Evolutionary conservation across 1,284 basidiomycete genomes (phyloP), one percentile per base, ranked within the genome.

Genomic region (Tilletiopsis washingtonensis): DNA sequence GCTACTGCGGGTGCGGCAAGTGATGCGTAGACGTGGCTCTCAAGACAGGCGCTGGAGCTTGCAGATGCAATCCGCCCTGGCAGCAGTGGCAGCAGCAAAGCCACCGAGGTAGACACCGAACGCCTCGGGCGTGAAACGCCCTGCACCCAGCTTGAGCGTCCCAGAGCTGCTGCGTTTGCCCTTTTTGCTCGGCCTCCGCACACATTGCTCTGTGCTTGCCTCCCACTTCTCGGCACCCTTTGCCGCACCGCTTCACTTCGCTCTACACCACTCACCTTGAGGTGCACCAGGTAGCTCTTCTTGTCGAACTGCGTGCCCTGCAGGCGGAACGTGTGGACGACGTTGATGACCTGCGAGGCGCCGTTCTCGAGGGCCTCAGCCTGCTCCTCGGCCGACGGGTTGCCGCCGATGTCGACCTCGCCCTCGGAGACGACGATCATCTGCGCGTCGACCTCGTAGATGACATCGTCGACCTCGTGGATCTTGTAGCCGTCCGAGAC

Each of bases 321-420:
- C 57, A 99, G 85, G 70, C 91, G 85, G 84, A 93, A 91, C 44
- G 90, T 89, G 80, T 91, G 78, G 56, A 85, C 84, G 63, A 98
- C 80, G 77, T 98, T 90, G 84, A 91, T 98, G 73, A 94, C 85
- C 59, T 67, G 61, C 59, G 63, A 39, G 27, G 82, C 80, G 62
- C 86, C 88, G 15, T 87, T 84, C 74, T 90, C 91, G 53, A 94
- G 75, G 26, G 79, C 80, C 61, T 98, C 94, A 3, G 83, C 84
- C 44, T 77, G 76, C 54, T 96, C 94, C 78, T 98, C 94, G 34
- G 85, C 80, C 47, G 93, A 75, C 21, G 71, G 70, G 65, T 73
- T 74, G 47, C 52, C 73, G 84, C 93, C 93, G 71, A 96, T 98
- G 76, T 99, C 84, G 60, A 98, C 77, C 64, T 91, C 84, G 50